Evolutionary conservation across 345 rosid species (phyloP).

Genomic region (Aethionema arabicum): DNA sequence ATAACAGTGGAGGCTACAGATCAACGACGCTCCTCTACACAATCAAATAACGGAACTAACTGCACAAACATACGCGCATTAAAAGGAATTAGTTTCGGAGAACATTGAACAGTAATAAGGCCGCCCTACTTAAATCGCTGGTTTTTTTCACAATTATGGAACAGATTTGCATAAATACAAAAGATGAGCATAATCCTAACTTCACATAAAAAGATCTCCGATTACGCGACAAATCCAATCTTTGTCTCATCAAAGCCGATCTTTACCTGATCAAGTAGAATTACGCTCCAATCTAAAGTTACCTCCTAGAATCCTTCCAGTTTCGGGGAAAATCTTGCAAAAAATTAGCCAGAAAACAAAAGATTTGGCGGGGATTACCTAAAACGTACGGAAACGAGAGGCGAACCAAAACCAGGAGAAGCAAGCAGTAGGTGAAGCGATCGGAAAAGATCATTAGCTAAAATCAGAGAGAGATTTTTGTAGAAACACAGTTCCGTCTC

Average conservation of each 20-base stretch:
- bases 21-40: slow-evolving; percentile 10
- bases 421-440: slow-evolving; percentile 11
- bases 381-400: neutral
- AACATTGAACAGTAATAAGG: slow-evolving; percentile 1
- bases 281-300: neutral
- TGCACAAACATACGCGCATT: slow-evolving; percentile 1
- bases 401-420: slow-evolving; percentile 17
- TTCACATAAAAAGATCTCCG: neutral
- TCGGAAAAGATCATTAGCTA: slow-evolving; percentile 12
- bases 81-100: slow-evolving; percentile 15
- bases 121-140: neutral
- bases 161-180: neutral
- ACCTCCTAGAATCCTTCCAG: neutral
- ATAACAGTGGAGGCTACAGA: neutral
- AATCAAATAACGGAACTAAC: slow-evolving; percentile 16
- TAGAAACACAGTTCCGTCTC: neutral
- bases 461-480: neutral
- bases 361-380: slow-evolving; percentile 1
- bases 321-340: neutral
- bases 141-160: neutral
- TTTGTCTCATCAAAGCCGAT: slow-evolving; percentile 4
- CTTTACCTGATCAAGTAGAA: neutral
- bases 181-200: slow-evolving; percentile 8
- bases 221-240: no score
- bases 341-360: neutral